Percentiles rank a stretch among this genome's conserved stretches.
These are phyloP conservation scores for Fusarium sp. DNA, from an alignment of 2,329 filamentous ascomycete genomes.

Conservation along the genomic window DNA sequence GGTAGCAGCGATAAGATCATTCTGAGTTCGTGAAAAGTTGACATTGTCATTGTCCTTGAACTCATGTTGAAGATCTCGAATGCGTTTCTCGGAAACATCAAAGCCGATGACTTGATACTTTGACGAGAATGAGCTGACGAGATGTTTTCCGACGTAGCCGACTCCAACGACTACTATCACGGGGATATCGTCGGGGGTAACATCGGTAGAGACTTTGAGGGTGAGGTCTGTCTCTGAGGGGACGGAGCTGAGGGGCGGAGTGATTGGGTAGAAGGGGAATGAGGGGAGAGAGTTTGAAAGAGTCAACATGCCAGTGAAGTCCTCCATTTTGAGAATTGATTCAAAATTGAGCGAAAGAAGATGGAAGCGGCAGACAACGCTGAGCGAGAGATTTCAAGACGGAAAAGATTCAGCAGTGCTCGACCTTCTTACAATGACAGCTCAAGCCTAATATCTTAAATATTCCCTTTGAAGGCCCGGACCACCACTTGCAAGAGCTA, in stretches of 20 bases:
- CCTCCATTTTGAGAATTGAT: fast-evolving
- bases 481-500: no score
- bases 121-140: not conserved
- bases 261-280: not conserved
- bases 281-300: not conserved
- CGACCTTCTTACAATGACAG: not conserved
- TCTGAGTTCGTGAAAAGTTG: not conserved
- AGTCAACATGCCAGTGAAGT: not conserved
- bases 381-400: fast-evolving
- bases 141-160: not conserved
- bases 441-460: not conserved
- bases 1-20: not conserved
- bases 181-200: not conserved
- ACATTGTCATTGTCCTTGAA: not conserved
- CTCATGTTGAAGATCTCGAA: not conserved
- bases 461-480: not conserved
- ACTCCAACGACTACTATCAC: not conserved
- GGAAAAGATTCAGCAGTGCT: not conserved
- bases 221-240: not conserved
- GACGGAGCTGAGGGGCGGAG: not conserved
- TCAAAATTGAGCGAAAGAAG: not conserved
- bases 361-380: fast-evolving
- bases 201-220: not conserved
- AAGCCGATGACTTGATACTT: not conserved
- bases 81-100: not conserved